These are phyloP conservation scores for Phoma herbarum DNA, from an alignment of 2,329 filamentous ascomycete genomes.

Conservation along the genomic window DNA sequence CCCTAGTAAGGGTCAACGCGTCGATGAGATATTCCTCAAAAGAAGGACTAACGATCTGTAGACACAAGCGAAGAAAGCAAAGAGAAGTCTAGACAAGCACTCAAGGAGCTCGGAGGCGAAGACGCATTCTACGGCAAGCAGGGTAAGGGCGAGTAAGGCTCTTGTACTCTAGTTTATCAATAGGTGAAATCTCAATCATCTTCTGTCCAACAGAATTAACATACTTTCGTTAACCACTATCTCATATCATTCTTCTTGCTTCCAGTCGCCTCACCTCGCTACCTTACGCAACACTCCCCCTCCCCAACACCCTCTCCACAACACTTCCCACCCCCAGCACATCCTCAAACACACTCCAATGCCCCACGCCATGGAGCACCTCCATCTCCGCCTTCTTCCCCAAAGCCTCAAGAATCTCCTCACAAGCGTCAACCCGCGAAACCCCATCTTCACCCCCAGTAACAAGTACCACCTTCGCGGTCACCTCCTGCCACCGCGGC, in stretches of 20 bases:
- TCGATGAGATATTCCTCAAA: not conserved
- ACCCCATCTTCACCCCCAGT: slow-evolving; percentile 59
- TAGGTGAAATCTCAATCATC: too few relatives aligned
- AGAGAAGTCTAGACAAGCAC: slow-evolving; percentile 54
- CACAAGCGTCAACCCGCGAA: slow-evolving; percentile 48
- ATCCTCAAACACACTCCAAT: slow-evolving; percentile 64
- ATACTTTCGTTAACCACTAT: too few relatives aligned
- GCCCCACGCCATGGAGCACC: slow-evolving; percentile 55
- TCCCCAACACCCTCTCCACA: slow-evolving; percentile 27
- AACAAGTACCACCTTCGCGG: slow-evolving; percentile 49
- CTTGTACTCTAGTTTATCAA: not conserved
- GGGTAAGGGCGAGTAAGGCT: slow-evolving; percentile 50
- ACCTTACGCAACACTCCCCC: slow-evolving; percentile 1
- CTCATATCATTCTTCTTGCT: not conserved
- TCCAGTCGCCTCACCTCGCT: too few relatives aligned
- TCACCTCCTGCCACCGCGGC: slow-evolving; percentile 44
- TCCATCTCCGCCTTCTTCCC: slow-evolving; percentile 36
- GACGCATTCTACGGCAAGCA: slow-evolving; percentile 55
- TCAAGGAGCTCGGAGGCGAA: slow-evolving; percentile 56
- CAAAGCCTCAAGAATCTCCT: slow-evolving; percentile 45
- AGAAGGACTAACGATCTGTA: not conserved
- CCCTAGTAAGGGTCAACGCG: slow-evolving; percentile 49
- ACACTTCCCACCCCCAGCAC: slow-evolving; percentile 46
- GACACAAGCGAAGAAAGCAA: slow-evolving; percentile 50
- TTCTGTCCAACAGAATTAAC: too few relatives aligned